Conservation (phyloP, 1,284 basidiomycete genomes). For the Leccinum angustisporum region DNA sequence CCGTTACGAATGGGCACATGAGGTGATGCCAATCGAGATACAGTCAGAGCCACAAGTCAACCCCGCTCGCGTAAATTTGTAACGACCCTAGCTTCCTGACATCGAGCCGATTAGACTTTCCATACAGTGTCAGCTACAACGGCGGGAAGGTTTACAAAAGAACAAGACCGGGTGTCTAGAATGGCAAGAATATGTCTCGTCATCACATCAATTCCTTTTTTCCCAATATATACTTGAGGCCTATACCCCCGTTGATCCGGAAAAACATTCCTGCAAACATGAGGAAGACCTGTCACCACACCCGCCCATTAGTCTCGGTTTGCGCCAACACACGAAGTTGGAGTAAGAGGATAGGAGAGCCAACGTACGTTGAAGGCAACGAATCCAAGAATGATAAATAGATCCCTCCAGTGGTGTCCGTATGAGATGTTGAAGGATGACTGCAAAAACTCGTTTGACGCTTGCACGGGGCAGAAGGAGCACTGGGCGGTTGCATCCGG, state of each 20-base stretch:
- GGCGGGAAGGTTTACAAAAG: not conserved
- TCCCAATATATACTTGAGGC: not conserved
- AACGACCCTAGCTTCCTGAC: not conserved
- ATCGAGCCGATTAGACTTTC: not conserved
- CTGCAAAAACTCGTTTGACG: slow-evolving; percentile 45
- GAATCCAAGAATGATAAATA: slow-evolving; percentile 44
- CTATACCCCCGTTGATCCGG: slow-evolving; percentile 27
- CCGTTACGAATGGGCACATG: too few species aligned
- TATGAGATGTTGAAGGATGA: slow-evolving; percentile 47
- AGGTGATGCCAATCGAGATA: too few species aligned
- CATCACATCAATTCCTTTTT: not conserved
- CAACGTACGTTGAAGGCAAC: slow-evolving; percentile 46
- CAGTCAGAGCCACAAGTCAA: not conserved
- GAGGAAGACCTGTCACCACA: slow-evolving; percentile 25
- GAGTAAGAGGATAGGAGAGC: not conserved
- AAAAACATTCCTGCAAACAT: slow-evolving; percentile 36
- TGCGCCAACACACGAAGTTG: not conserved
- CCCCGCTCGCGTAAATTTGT: not conserved
- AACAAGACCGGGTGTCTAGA: not conserved
- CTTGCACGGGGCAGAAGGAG: slow-evolving; percentile 49
- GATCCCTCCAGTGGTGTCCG: slow-evolving; percentile 47
- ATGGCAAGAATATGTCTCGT: not conserved
- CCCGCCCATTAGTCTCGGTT: not conserved
- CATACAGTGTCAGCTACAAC: not conserved
- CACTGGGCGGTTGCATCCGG: slow-evolving; percentile 52